Evolutionary conservation across 768 basidiomycete species (phyloP), one percentile per base, ranked within the genome.

Genomic region (Leccinum fibrillosum): DNA sequence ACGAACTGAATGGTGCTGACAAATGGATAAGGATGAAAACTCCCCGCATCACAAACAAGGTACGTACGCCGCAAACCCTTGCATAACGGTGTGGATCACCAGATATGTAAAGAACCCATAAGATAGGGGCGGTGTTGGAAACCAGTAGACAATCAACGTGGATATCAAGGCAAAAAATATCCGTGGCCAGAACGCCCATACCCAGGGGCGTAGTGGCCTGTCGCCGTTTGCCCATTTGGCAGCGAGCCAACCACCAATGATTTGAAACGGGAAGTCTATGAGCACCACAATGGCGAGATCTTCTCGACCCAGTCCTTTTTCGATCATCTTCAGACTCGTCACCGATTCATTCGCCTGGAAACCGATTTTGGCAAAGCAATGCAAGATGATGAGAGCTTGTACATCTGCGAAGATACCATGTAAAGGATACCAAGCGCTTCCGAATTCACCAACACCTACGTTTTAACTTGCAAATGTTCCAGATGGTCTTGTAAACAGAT

Each of bases 261-360:
- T 93, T 77, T 98, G 95, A 76, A 97, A 96, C 2, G 97, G 97
- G 65, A 98, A 98, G 73, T 99, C 97, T 62, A 98, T 89, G 39
- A 98, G 84, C 47, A 96, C 95, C 4, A 93, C 89, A 15, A 94
- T 80, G n/a, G 97, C 94, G 39, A 98, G 81, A 66, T 99, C 97
- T 77, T 98, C 97, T 42, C 94, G 89, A 58, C 86, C 89, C 54
- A 99, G 80, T 2, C 97, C 97, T 69, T 98, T 98, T 73, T 99
- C 97, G 45, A 99, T 89, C 76, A 98, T 84, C 70, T 99, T 99
- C 47, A 98, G 81, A 23, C 84, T 86, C 3, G 92, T 94, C 12
- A 88, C 90, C 6, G 93, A 89, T 49, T 98, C 97, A 74, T 94
- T 93, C 25, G 93, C 92, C 49, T 92, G 91, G 72, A 94, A 97